phyloP scores from a whole-genome alignment of 1,139 yeast genomes.

The Hemisphaericaspora xylanilytica region DNA sequence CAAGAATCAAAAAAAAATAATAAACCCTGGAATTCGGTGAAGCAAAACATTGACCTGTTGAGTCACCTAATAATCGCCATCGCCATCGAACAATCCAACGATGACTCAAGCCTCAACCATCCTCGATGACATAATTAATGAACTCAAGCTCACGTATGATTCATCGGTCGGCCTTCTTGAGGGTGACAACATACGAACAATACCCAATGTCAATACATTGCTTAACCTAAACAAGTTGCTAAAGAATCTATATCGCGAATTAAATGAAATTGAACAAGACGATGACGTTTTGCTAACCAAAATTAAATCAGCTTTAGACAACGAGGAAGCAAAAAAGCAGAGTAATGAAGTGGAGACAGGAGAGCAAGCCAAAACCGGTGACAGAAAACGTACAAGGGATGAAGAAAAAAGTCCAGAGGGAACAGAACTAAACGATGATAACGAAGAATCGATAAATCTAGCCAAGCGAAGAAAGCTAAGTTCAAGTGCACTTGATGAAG shows the following conservation, averaged over 20 bases:
- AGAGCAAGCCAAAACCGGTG: conserved; percentile 3
- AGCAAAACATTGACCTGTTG: not conserved
- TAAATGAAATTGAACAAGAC: conserved; percentile 43
- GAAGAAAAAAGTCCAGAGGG: conserved; percentile 11
- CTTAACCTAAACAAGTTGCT: conserved; percentile 47
- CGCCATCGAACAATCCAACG: not conserved
- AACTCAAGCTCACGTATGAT: conserved; percentile 55
- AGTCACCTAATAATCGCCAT: no score
- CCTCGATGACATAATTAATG: conserved; percentile 51
- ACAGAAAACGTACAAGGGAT: conserved; percentile 5
- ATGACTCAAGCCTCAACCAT: conserved; percentile 40
- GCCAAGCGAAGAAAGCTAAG: conserved; percentile 15
- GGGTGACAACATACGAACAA: conserved; percentile 51
- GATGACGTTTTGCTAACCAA: conserved; percentile 41
- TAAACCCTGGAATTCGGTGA: no score
- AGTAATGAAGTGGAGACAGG: conserved; percentile 10
- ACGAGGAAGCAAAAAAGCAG: conserved; percentile 10
- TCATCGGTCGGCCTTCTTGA: conserved; percentile 57
- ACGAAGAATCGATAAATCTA: conserved; percentile 13
- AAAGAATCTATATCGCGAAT: conserved; percentile 46
- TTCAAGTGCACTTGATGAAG: conserved; percentile 5
- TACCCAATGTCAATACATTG: conserved; percentile 48
- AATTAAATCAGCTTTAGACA: conserved; percentile 17
- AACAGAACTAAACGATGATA: conserved; percentile 9
- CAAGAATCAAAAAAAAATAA: no score